Evolutionary conservation across 2,329 filamentous ascomycete genomes (phyloP).

Genomic region (Sporothrix inflata): DNA sequence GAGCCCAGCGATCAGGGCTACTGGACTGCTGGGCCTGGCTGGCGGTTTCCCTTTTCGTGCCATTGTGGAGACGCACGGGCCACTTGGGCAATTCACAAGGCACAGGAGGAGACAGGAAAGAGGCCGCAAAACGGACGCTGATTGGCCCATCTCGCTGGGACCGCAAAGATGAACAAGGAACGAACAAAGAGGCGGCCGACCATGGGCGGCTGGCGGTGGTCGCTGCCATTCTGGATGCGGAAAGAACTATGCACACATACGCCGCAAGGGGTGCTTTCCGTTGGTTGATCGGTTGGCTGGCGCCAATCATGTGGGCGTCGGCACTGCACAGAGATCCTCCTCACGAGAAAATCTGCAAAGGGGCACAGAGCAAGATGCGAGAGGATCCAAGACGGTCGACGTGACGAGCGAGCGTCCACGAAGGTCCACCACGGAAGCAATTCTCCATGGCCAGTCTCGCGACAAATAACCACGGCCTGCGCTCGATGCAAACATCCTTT

Average conservation of each 20-base stretch:
- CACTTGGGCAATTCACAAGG: slow-evolving; percentile 6
- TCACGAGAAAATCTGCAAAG: slow-evolving; percentile 1
- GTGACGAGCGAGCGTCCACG: background rate
- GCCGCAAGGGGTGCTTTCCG: background rate
- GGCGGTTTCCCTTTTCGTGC: slow-evolving; percentile 19
- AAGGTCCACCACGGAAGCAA: background rate
- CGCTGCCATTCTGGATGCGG: slow-evolving; percentile 12
- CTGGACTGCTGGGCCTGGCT: slow-evolving; percentile 18
- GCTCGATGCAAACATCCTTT: background rate
- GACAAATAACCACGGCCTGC: too few relatives aligned
- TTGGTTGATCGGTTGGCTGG: background rate
- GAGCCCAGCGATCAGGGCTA: slow-evolving; percentile 4
- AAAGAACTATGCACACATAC: background rate
- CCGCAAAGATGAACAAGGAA: background rate
- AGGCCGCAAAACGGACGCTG: background rate
- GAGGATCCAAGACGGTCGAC: background rate
- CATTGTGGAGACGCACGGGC: slow-evolving; percentile 15
- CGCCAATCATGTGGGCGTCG: background rate
- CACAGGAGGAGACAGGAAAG: background rate
- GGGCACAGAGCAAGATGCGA: slow-evolving; percentile 1
- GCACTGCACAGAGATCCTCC: background rate
- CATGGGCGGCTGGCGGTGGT: slow-evolving; percentile 23
- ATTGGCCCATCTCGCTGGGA: background rate
- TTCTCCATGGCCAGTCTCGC: background rate
- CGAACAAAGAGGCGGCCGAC: slow-evolving; percentile 16